phyloP scores from a whole-genome alignment of 176 grass and related monocot genomes.

The Cenchrus purpureus region DNA sequence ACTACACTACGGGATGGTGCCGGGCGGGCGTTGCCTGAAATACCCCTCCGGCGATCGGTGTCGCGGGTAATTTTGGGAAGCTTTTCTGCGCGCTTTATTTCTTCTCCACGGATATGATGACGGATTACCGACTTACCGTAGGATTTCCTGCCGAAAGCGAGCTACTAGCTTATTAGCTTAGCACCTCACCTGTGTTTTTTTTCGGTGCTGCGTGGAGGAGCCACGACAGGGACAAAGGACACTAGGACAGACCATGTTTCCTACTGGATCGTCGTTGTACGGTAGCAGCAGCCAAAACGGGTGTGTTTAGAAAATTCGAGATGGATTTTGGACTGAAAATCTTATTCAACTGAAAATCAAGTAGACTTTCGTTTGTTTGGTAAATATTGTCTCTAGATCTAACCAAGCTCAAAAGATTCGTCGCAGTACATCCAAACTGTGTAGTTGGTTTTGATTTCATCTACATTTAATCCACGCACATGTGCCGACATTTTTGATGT shows the following conservation, averaged over 20 bases:
- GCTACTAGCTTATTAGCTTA: neutral
- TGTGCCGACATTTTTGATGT: too few species aligned
- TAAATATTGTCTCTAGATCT: too few species aligned
- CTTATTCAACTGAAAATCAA: too few species aligned
- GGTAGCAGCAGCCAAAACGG: neutral
- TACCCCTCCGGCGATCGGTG: constrained; percentile 30
- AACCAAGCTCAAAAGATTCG: too few species aligned
- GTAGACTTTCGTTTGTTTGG: neutral
- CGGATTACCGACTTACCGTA: constrained; percentile 53
- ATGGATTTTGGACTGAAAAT: too few species aligned
- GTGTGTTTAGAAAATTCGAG: too few species aligned
- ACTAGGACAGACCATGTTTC: constrained; percentile 9
- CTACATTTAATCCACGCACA: too few species aligned
- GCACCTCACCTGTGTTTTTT: constrained; percentile 24
- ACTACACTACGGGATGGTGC: constrained; percentile 17
- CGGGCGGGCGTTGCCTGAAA: constrained; percentile 34
- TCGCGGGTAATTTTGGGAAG: constrained; percentile 39
- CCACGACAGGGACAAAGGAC: constrained; percentile 53
- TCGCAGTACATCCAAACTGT: too few species aligned
- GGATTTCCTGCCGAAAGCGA: constrained; percentile 63
- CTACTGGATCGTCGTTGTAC: neutral
- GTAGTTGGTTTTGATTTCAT: too few species aligned
- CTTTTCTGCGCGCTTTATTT: neutral
- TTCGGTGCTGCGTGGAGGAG: constrained; percentile 47
- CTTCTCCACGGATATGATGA: constrained; percentile 52